Evolutionary conservation across 1,139 yeast species (phyloP), one percentile per base, ranked within the genome.

Genomic region (Debaryomyces sp.): DNA sequence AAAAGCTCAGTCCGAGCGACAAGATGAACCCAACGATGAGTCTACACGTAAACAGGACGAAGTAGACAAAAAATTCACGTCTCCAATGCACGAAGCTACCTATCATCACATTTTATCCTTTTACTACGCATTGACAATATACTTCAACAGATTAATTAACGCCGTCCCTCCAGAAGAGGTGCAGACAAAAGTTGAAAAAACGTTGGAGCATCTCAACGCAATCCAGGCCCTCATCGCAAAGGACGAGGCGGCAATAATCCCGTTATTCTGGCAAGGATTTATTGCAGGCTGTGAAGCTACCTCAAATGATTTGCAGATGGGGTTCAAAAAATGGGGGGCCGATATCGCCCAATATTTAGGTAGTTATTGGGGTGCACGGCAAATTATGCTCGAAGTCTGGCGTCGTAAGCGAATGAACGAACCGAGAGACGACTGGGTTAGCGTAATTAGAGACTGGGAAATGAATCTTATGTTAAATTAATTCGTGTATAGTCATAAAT

Each of bases 341-440:
- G 84, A 82, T 50, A 81, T 89, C 52, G 87, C 92, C 1, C 81
- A 79, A 53, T 84, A 84, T 44, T 76, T 89, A 54, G 96, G 96
- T 0, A 85, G 94, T 43, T 89, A 89, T 62, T 87, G 91, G 87
- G 91, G 91, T 6, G 92, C 95, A 0, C 70, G 94, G 52, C 90
- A 85, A 61, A 87, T 89, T 43, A 86, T 90, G 86, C 73, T 85
- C 52, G 96, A 89, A 62, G 95, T 89, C 2, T 89, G 96, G 96
- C 68, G 91, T 50, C 73, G 96, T 41, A 81, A 89, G 57, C 73
- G 82, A 47, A 76, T 77, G 58, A 78, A 79, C 35, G 85, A 80
- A 49, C 73, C 76, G 24, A 73, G 81, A 47, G 88, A 81, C 55
- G 83, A 84, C 55, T 90, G 96, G 96, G 84, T 85, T 51, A 82